Base-by-base conservation (phyloP, 305 asterid genomes). In the Fraxinus baroniana region DNA sequence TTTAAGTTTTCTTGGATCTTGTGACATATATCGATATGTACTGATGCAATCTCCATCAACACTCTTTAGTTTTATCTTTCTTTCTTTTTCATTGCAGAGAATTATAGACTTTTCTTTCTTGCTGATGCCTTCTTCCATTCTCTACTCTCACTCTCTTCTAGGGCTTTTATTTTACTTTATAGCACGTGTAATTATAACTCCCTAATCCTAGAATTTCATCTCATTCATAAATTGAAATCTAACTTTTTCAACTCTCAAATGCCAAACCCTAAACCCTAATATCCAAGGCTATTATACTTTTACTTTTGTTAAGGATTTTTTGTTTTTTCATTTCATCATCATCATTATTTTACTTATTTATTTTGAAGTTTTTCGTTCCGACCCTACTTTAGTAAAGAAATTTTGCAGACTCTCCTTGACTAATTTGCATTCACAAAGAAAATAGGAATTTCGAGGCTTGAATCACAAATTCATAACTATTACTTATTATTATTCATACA, bases 41-140 rank as follows among this genome's bases (percentile, higher is more conserved):
- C 32, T 49, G 36, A 44, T 60, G 66, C 44, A 20, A 78, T 70
- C 78, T 66, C 52, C 64, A 44, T 74, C 76, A 49, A 32, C 78
- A 74, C 57, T 36, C 52, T 74, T 76, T 83, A 46, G 28, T 32
- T 77, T 44, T 84, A 80, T 81, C 87, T 36, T 73, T 78, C 77
- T 82, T 85, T 82, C 85, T 1, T 74, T 85, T 81, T 82, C 87
- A 62, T 74, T 60, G 70, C 66, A 78, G 17, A 64, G 60, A 79
- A 60, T 76, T 83, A 78, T 41, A 26, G 80, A 80, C 78, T 22
- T 72, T 80, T 49, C 62, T 72, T 80, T 49, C 62, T 71, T 70
- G 68, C 17, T 35, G 57, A 75, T 75, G 30, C 55, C 39, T 60
- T 24, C 55, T 60, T 60, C 57, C 68, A 24, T 37, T 35, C 30